These are phyloP conservation scores for Fagopyrum homotropicum DNA, from an alignment of 148 eudicot species.

Conservation along the genomic window DNA sequence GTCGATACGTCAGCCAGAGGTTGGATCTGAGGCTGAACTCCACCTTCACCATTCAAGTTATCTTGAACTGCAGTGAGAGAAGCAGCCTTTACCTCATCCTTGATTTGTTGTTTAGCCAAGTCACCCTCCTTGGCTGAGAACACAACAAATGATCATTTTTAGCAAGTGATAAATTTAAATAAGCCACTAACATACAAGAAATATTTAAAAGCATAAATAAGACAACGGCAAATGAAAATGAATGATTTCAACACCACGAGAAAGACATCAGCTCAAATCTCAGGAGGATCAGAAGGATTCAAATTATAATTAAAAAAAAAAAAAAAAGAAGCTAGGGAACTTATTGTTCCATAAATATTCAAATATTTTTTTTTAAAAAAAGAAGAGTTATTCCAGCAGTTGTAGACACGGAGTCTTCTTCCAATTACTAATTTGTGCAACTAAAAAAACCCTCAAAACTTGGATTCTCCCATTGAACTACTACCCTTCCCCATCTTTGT, in stretches of 20 bases:
- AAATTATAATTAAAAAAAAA: too few species aligned
- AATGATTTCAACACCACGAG: neutral
- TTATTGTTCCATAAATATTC: neutral
- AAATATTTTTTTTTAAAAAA: neutral
- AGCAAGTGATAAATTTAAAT: neutral
- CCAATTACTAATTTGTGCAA: neutral
- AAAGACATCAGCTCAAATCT: neutral
- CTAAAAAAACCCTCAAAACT: neutral
- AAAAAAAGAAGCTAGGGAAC: neutral
- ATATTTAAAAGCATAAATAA: neutral
- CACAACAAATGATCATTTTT: neutral
- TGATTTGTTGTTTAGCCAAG: slow-evolving; percentile 11
- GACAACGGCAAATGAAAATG: neutral
- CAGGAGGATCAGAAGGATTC: neutral
- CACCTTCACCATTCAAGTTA: slow-evolving; percentile 13
- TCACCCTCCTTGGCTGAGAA: slow-evolving; percentile 7
- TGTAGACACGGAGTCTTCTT: neutral
- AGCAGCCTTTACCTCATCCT: slow-evolving; percentile 18
- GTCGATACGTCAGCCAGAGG: slow-evolving; percentile 12
- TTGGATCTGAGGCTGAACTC: slow-evolving; percentile 13
- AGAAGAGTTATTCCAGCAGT: neutral
- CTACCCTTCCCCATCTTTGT: neutral
- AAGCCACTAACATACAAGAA: slow-evolving; percentile 1
- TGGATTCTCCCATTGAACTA: neutral
- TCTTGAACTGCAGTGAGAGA: slow-evolving; percentile 15